phyloP scores from a whole-genome alignment of 2,329 filamentous ascomycete genomes.

The Pseudocercospora macadamiae region DNA sequence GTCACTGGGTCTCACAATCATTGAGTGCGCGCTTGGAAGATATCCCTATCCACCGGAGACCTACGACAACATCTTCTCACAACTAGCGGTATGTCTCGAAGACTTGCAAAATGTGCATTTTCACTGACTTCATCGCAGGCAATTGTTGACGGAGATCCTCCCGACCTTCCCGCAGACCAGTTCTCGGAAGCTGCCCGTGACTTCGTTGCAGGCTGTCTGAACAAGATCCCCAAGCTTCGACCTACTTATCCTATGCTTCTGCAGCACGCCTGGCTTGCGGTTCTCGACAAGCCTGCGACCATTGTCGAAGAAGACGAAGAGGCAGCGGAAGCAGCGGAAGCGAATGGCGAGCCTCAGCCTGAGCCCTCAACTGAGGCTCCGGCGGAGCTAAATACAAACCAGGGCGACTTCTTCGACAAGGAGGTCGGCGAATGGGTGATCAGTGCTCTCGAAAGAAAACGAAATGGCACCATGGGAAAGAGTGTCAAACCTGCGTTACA shows the following conservation, averaged over 20 bases:
- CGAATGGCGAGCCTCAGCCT: constrained; percentile 22
- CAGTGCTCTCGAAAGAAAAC: constrained; percentile 68
- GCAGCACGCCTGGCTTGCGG: constrained; percentile 83
- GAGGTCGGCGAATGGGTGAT: constrained; percentile 89
- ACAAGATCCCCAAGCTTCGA: constrained; percentile 89
- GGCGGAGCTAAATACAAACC: constrained; percentile 42
- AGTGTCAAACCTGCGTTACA: constrained; percentile 79
- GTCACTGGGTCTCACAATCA: constrained; percentile 91
- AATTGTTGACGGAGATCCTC: constrained; percentile 96
- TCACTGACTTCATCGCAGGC: constrained; percentile 61
- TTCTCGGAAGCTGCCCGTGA: constrained; percentile 80
- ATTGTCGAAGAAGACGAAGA: constrained; percentile 73
- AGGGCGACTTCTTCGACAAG: constrained; percentile 58
- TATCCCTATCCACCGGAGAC: constrained; percentile 98
- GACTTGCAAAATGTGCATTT: constrained; percentile 10
- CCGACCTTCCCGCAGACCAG: constrained; percentile 75
- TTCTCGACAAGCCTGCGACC: constrained; percentile 73
- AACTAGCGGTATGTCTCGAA: constrained; percentile 77
- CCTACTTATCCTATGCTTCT: constrained; percentile 92
- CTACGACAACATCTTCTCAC: constrained; percentile 97
- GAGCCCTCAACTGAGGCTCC: constrained; percentile 21
- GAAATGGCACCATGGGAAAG: constrained; percentile 59
- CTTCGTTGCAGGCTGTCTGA: constrained; percentile 86
- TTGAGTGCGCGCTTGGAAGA: constrained; percentile 90
- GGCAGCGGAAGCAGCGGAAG: constrained; percentile 42